phyloP scores from a whole-genome alignment of 345 rosid genomes.

The Alliaria petiolata region DNA sequence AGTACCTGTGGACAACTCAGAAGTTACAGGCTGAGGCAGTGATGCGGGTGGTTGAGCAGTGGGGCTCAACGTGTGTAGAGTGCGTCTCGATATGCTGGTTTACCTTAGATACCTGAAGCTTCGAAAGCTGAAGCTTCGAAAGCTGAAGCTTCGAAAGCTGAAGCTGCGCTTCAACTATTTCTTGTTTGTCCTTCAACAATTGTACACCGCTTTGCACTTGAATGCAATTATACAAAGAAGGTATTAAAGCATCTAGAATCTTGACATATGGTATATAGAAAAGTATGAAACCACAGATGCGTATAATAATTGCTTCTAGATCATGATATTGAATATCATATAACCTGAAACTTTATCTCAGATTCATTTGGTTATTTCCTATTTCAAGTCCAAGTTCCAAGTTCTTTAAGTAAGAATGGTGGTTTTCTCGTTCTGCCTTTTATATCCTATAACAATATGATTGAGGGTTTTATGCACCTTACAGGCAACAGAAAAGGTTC shows the following conservation, averaged over 20 bases:
- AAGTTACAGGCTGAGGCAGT: constrained; percentile 33
- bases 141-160: no score
- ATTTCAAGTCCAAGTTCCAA: no score
- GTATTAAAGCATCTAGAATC: not conserved
- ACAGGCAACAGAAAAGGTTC: no score
- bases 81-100: constrained; percentile 49
- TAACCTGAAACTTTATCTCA: not conserved
- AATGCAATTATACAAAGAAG: constrained; percentile 5
- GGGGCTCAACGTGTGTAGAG: constrained; percentile 44
- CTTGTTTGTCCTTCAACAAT: constrained; percentile 75
- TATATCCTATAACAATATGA: no score
- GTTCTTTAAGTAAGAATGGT: no score
- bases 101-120: constrained; percentile 51
- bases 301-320: not conserved
- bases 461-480: no score
- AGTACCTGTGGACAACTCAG: no score
- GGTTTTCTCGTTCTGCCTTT: no score
- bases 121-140: no score
- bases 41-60: constrained; percentile 44
- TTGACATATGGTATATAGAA: not conserved
- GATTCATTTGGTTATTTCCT: not conserved
- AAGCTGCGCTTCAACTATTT: constrained; percentile 58
- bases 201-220: constrained; percentile 80
- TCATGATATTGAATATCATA: not conserved
- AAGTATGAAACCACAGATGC: not conserved